Percentiles rank a stretch among this genome's conserved stretches.
Evolutionary conservation across 176 grass and related monocot species (phyloP).

Genomic region (Oryza nivara): DNA sequence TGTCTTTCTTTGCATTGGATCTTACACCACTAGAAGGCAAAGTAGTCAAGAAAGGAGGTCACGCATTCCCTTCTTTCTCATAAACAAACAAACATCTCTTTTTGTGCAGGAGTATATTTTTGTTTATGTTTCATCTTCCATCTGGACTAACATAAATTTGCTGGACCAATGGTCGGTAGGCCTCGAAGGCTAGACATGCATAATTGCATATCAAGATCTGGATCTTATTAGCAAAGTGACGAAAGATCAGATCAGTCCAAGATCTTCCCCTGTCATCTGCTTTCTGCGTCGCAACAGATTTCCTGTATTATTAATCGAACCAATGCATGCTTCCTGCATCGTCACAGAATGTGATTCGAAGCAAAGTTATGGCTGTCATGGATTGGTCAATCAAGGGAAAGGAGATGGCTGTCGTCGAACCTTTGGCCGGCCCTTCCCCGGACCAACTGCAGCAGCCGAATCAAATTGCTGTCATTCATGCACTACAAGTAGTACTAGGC

Average conservation of each 20-base stretch:
- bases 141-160: background rate
- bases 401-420: background rate
- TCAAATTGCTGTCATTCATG: background rate
- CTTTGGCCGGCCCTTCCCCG: background rate
- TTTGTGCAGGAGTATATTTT: background rate
- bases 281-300: background rate
- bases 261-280: background rate
- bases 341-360: background rate
- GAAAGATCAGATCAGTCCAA: background rate
- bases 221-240: background rate
- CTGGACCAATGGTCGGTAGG: background rate
- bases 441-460: background rate
- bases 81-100: background rate
- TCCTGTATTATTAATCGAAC: background rate
- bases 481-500: background rate
- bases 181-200: background rate
- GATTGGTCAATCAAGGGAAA: conserved; percentile 2
- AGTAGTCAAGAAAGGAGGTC: background rate
- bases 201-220: background rate
- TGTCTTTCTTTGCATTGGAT: background rate
- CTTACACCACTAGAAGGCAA: background rate
- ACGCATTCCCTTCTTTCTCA: background rate
- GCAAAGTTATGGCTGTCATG: conserved; percentile 4
- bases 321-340: background rate
- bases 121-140: background rate